Evolutionary conservation across 108 stramenopile species (phyloP).

Genomic region (Epipyxis sp.): DNA sequence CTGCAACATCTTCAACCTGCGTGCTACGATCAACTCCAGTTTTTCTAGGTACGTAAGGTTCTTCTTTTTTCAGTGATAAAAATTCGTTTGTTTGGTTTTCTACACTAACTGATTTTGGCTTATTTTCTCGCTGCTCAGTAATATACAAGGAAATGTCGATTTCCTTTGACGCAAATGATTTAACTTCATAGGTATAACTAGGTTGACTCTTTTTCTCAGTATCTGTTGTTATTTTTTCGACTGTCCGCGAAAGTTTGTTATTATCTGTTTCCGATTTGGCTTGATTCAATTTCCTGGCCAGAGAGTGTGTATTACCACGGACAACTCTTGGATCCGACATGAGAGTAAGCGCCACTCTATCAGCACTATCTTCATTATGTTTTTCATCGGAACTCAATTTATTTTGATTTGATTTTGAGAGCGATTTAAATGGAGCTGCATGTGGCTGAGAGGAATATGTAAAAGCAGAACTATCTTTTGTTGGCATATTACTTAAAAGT

Average conservation of each 20-base stretch:
- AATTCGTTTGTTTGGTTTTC: constrained; percentile 55
- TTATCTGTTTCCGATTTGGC: not conserved
- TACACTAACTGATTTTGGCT: constrained; percentile 15
- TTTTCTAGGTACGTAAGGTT: constrained; percentile 47
- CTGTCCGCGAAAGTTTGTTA: no score
- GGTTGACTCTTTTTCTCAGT: not conserved
- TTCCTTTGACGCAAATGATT: not conserved
- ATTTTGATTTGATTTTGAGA: not conserved
- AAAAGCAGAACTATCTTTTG: not conserved
- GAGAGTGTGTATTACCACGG: constrained; percentile 16
- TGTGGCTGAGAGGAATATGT: constrained; percentile 3
- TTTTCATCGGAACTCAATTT: no score
- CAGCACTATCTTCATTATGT: not conserved
- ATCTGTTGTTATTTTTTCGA: not conserved
- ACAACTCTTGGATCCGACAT: constrained; percentile 33
- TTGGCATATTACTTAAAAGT: not conserved
- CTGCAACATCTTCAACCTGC: constrained; percentile 43
- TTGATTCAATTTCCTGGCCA: not conserved
- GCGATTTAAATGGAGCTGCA: not conserved
- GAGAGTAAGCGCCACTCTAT: constrained; percentile 6
- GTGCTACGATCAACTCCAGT: constrained; percentile 58
- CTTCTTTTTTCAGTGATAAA: not conserved
- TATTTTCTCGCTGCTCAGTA: constrained; percentile 14
- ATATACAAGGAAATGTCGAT: constrained; percentile 1
- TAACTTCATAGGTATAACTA: not conserved